Percentiles rank a stretch among this genome's conserved stretches.
Conservation (phyloP, 257 asterid species). For the Solanum appendiculatum region DNA sequence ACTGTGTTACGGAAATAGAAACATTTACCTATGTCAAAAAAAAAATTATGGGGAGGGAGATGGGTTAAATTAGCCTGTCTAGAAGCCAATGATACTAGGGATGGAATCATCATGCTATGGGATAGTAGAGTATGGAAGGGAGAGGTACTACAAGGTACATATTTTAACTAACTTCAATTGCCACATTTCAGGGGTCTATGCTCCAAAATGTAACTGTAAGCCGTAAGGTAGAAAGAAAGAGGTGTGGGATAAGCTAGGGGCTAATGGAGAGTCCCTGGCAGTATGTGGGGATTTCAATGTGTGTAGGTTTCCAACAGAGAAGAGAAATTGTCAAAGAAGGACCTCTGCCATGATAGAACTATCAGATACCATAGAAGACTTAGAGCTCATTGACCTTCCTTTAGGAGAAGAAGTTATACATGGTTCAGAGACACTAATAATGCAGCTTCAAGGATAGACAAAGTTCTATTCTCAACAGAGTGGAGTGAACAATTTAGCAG, state of each 20-base stretch:
- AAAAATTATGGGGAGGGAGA: too few species aligned
- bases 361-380: neutral
- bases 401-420: neutral
- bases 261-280: neutral
- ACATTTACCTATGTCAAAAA: too few species aligned
- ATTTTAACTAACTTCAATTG: neutral
- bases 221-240: neutral
- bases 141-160: neutral
- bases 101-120: neutral
- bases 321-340: neutral
- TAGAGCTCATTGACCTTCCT: neutral
- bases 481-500: neutral
- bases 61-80: neutral
- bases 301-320: neutral
- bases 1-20: too few species aligned
- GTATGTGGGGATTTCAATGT: neutral
- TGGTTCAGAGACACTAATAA: neutral
- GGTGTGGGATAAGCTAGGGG: neutral
- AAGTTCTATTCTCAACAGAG: neutral
- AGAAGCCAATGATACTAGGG: neutral
- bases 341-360: neutral
- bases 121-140: neutral
- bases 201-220: too few species aligned
- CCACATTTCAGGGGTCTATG: neutral
- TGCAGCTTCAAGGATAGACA: neutral